A percentile compares a stretch with the other conserved stretches of the same genome.
Conservation (phyloP, 371 early-diverging fungal species). For the Syncephalastrum monosporum region DNA sequence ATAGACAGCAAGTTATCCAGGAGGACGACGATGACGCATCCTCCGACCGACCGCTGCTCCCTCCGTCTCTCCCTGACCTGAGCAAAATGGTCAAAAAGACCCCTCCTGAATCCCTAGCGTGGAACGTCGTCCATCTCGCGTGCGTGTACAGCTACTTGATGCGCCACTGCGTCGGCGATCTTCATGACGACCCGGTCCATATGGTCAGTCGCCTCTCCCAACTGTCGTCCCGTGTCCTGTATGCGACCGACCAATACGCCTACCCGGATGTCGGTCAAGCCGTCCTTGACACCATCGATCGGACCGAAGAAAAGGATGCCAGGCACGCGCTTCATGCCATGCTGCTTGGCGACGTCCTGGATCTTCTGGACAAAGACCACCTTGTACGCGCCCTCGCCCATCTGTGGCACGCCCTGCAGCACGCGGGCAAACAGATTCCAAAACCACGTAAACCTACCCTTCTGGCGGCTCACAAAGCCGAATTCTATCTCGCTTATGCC, state of each 20-base stretch:
- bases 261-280: slow-evolving; percentile 21
- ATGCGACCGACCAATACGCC: slow-evolving; percentile 17
- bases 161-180: slow-evolving; percentile 33
- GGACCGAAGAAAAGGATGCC: slow-evolving; percentile 1
- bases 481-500: slow-evolving; percentile 27
- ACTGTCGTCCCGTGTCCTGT: slow-evolving; percentile 23
- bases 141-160: slow-evolving; percentile 39
- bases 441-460: slow-evolving; percentile 7
- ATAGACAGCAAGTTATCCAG: slow-evolving; percentile 5
- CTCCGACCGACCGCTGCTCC: slow-evolving; percentile 10
- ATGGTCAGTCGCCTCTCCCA: slow-evolving; percentile 9
- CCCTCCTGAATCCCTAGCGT: slow-evolving; percentile 15
- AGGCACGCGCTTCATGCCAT: slow-evolving; percentile 1
- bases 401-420: slow-evolving; percentile 25
- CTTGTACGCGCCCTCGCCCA: slow-evolving; percentile 20
- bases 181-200: slow-evolving; percentile 23
- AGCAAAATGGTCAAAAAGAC: slow-evolving; percentile 15
- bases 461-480: slow-evolving; percentile 27
- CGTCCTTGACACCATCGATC: slow-evolving; percentile 1
- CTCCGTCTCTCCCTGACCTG: slow-evolving; percentile 20
- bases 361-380: slow-evolving; percentile 9
- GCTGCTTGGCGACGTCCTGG: slow-evolving; percentile 20
- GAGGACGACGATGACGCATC: background rate
- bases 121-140: slow-evolving; percentile 28
- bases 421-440: slow-evolving; percentile 1